Evolutionary conservation across 1,139 yeast species (phyloP).

Genomic region (Hemisphaericaspora subhashii): DNA sequence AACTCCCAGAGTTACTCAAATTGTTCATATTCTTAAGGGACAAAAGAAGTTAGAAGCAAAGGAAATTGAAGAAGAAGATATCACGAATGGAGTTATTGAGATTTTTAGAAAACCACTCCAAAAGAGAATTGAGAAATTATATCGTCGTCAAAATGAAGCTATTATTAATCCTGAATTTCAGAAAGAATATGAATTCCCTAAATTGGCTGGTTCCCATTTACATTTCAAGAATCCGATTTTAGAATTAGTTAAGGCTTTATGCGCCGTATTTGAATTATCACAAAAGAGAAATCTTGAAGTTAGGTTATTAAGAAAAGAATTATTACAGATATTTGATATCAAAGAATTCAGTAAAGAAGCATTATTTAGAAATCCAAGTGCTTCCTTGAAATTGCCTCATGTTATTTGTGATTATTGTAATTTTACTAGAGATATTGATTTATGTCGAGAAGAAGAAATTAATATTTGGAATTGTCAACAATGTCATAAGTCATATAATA

Average conservation of each 20-base stretch:
- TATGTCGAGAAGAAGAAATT: slow-evolving; percentile 65
- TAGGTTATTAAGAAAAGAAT: slow-evolving; percentile 70
- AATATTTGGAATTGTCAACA: slow-evolving; percentile 65
- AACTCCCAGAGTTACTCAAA: slow-evolving; percentile 68
- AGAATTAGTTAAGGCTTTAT: slow-evolving; percentile 73
- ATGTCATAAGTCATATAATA: slow-evolving; percentile 66
- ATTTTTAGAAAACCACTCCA: slow-evolving; percentile 62
- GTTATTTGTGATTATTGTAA: slow-evolving; percentile 82
- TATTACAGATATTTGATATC: slow-evolving; percentile 71
- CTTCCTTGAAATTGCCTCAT: slow-evolving; percentile 64
- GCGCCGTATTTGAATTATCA: slow-evolving; percentile 73
- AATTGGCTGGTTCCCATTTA: slow-evolving; percentile 67
- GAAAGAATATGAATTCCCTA: slow-evolving; percentile 70
- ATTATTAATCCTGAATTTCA: slow-evolving; percentile 65
- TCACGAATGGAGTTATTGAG: slow-evolving; percentile 44
- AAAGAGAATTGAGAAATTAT: slow-evolving; percentile 65
- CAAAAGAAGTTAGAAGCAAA: slow-evolving; percentile 36
- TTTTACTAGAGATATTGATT: slow-evolving; percentile 71
- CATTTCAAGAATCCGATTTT: slow-evolving; percentile 69
- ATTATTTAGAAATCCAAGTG: slow-evolving; percentile 72
- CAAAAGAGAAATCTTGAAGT: slow-evolving; percentile 67
- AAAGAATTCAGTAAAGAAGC: slow-evolving; percentile 84
- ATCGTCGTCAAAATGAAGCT: slow-evolving; percentile 69
- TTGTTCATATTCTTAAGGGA: slow-evolving; percentile 53
- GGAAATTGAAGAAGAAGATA: slow-evolving; percentile 29